Conservation (phyloP, 768 basidiomycete genomes). For the Fomitopsis serialis region DNA sequence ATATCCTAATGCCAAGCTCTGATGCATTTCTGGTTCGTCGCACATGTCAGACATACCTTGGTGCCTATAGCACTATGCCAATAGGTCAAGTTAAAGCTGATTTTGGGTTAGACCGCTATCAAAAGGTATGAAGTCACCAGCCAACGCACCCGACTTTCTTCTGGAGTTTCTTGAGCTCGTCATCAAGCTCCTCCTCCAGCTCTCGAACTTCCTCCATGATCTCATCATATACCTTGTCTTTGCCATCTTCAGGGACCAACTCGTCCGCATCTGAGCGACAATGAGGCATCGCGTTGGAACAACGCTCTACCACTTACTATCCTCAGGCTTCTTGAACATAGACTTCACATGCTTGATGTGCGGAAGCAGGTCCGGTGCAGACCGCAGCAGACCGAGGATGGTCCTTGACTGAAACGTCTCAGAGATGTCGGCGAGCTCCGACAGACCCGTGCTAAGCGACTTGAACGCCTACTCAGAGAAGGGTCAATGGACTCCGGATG, state of each 20-base stretch:
- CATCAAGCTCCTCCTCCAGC: constrained; percentile 70
- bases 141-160: constrained; percentile 59
- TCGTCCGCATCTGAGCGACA: constrained; percentile 47
- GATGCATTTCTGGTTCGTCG: no score
- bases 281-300: background rate
- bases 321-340: constrained; percentile 63
- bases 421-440: constrained; percentile 54
- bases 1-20: no score
- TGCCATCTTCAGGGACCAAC: constrained; percentile 77
- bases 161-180: constrained; percentile 57
- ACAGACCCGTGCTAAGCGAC: constrained; percentile 63
- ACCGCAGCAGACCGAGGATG: constrained; percentile 67
- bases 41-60: constrained; percentile 46
- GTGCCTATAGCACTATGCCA: constrained; percentile 82
- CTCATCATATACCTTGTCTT: constrained; percentile 80
- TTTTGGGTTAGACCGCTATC: constrained; percentile 5
- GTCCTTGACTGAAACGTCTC: constrained; percentile 74
- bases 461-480: constrained; percentile 59
- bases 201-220: constrained; percentile 64
- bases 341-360: constrained; percentile 68
- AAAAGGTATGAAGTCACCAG: constrained; percentile 3
- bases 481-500: background rate
- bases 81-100: constrained; percentile 46
- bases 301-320: constrained; percentile 36
- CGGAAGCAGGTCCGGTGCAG: constrained; percentile 73